Evolutionary conservation across 2,329 filamentous ascomycete species (phyloP).

Genomic region (Botrytis porri): DNA sequence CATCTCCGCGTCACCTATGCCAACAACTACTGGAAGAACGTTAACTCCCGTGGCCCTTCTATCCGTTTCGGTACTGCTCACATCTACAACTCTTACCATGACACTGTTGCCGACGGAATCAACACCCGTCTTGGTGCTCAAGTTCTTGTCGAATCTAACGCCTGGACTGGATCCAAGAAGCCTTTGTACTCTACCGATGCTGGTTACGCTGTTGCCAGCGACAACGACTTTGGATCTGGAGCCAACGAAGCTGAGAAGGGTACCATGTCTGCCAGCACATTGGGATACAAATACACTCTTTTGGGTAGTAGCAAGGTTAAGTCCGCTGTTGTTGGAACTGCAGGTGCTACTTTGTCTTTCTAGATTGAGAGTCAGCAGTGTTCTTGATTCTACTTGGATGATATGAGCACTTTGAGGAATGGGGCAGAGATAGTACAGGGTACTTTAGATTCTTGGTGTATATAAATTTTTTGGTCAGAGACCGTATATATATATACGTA

Average conservation of each 20-base stretch:
- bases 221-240: conserved; percentile 48
- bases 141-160: conserved; percentile 55
- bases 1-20: conserved; percentile 33
- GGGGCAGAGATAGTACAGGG: not conserved
- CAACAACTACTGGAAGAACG: conserved; percentile 27
- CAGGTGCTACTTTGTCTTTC: conserved; percentile 39
- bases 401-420: not conserved
- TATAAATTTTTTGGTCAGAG: not conserved
- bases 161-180: conserved; percentile 45
- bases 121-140: conserved; percentile 56
- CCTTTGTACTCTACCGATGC: conserved; percentile 33
- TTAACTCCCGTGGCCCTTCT: conserved; percentile 15
- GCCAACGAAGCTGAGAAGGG: conserved; percentile 49
- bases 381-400: not conserved
- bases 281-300: conserved; percentile 51
- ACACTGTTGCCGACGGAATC: conserved; percentile 39
- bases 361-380: conserved; percentile 20
- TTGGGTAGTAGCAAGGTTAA: conserved; percentile 50
- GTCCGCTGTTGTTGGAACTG: conserved; percentile 37
- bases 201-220: conserved; percentile 45
- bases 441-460: not conserved
- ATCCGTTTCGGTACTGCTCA: conserved; percentile 13
- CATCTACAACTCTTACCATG: conserved; percentile 13
- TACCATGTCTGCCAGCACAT: conserved; percentile 42
- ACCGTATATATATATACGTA: conserved; percentile 2